Base-by-base conservation (phyloP, 148 eudicot genomes). In the Oxyria digyna region DNA sequence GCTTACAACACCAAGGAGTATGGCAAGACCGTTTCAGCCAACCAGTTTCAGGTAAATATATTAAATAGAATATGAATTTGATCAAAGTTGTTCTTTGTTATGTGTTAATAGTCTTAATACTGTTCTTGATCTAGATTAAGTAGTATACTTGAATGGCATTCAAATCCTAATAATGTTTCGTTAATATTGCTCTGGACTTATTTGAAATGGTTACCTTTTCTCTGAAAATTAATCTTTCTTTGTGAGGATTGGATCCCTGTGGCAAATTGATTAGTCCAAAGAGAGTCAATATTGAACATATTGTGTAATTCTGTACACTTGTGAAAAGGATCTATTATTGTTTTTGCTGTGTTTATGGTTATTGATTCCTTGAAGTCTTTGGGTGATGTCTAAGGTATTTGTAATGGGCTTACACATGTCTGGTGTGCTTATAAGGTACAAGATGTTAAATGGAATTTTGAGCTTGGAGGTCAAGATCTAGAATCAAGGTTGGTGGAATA, bases 391-490 rank as follows among this genome's bases (percentile, higher is more conserved):
- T 20, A 46, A 21, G 13, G 35, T 13, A 27, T 59, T 3, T 12
- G 38, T 15, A 15, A 59, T 59, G 38, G n/a, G 7, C 31, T 54
- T 59, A 29, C 20, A 57, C 10, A 0, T 27, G 38, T 52, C 14
- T 52, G 9, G 24, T 52, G 4, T 41, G 32, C 59, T 43, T 52
- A 4, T 55, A 78, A 94, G 97, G 99, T 95, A 55, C 88, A 74
- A 84, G 97, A 95, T 80, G 99, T 95, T 4, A 88, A 78, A 81
- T 95, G 99, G 99, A 81, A 95, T 72, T 73, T 92, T 5, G 87
- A 91, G 71, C 91, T 95, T 71, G 99, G 99, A 29, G 99, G 99
- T 73, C 91, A 87, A 81, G 80, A 78, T 77, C 83, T 95, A 96
- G 99, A 95, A 82, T 55, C 84, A 74, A 82, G 89, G 75, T 74